Evolutionary conservation across 345 rosid species (phyloP).

Genomic region (Eucalyptus decipiens): DNA sequence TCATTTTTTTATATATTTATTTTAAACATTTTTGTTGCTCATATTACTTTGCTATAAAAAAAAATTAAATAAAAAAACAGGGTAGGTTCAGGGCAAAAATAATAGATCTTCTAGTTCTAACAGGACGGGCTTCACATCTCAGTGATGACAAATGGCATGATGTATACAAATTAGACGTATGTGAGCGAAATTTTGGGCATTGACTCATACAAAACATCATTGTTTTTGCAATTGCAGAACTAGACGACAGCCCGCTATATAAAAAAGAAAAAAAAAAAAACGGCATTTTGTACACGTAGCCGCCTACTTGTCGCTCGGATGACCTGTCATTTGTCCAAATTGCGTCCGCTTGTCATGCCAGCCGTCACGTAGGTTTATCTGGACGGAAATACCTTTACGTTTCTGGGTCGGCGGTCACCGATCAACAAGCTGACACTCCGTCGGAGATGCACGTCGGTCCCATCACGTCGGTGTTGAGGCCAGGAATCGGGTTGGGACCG

Average conservation of each 20-base stretch:
- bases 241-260: not conserved
- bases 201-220: not conserved
- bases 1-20: too few relatives aligned
- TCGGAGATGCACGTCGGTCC: not conserved
- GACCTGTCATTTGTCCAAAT: not conserved
- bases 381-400: not conserved
- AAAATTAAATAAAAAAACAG: too few relatives aligned
- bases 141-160: not conserved
- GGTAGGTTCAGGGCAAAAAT: too few relatives aligned
- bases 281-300: too few relatives aligned
- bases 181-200: not conserved
- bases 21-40: too few relatives aligned
- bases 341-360: not conserved
- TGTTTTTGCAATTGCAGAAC: not conserved
- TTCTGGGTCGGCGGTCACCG: not conserved
- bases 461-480: not conserved
- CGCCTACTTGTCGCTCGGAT: not conserved
- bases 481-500: not conserved
- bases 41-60: too few relatives aligned
- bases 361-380: not conserved
- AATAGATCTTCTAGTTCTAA: too few relatives aligned
- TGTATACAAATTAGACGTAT: not conserved
- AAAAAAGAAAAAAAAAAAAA: not conserved
- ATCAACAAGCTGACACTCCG: not conserved
- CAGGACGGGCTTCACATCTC: too few relatives aligned